Conservation (phyloP, 257 asterid species). For the Solanum sejunctum region DNA sequence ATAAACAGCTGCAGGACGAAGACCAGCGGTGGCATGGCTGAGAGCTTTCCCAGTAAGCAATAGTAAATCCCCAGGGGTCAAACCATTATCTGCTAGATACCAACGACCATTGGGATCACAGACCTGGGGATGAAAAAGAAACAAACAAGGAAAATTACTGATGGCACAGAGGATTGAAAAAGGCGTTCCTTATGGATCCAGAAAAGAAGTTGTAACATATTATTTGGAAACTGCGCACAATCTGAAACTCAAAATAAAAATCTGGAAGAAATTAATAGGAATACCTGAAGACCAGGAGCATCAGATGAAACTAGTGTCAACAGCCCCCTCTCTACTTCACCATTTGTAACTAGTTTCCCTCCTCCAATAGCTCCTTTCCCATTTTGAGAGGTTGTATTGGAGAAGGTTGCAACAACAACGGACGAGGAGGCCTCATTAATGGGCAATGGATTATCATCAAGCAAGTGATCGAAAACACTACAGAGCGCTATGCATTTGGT, state of each 20-base stretch:
- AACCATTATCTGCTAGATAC: constrained; percentile 84
- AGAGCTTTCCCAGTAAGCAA: constrained; percentile 93
- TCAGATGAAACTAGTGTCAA: constrained; percentile 74
- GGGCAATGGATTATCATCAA: constrained; percentile 91
- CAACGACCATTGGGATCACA: constrained; percentile 90
- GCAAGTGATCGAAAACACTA: constrained; percentile 82
- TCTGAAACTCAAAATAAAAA: neutral
- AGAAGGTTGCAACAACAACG: constrained; percentile 58
- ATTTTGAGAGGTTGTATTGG: constrained; percentile 36
- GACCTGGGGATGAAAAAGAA: constrained; percentile 42
- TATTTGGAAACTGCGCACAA: neutral
- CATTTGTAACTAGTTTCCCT: constrained; percentile 42
- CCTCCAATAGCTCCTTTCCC: constrained; percentile 46
- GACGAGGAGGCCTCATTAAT: constrained; percentile 79
- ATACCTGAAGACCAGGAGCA: constrained; percentile 84
- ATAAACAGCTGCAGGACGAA: constrained; percentile 72
- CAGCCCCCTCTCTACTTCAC: constrained; percentile 81
- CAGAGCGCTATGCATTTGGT: constrained; percentile 13
- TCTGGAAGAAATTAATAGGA: neutral
- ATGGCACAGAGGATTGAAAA: neutral
- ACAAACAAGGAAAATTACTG: constrained; percentile 7
- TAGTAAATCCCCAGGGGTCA: constrained; percentile 72
- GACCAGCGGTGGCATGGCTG: constrained; percentile 88
- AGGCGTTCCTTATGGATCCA: neutral
- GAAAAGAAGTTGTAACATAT: neutral